Evolutionary conservation across 2,329 filamentous ascomycete genomes (phyloP), one percentile per base, ranked within the genome.

Genomic region (Lasiodiplodia hormozganensis): DNA sequence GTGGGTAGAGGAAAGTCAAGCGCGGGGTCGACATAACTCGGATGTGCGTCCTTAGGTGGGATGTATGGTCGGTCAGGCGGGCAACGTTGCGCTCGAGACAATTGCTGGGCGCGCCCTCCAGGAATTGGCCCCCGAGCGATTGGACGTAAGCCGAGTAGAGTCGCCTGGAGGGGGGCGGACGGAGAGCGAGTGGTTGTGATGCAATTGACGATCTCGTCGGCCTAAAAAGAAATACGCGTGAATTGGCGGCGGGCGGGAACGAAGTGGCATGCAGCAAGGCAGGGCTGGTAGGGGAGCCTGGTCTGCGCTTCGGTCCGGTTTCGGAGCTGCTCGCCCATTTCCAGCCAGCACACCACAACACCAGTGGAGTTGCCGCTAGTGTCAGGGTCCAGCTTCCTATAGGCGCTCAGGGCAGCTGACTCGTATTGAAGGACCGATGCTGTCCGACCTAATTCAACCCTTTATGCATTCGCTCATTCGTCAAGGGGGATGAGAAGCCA

Each of bases 1-100:
- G 78, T 0, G 83, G 82, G 79, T 82, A 84, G 52, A 84, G 76
- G 71, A 84, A 84, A 31, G 81, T 80, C 56, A 85, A 73, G 53
- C 80, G 79, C 16, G 82, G 82, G 54, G 79, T 73, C 21, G 82
- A 78, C 82, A 84, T 84, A 18, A 36, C 40, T 52, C 43, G 36
- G 52, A 3, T 56, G 18, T 56, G 52, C 16, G 25, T 36, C 14
- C 31, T 21, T 38, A 36, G 14, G 52, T 16, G 14, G 10, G 14
- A 18, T 16, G 54, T 34, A 25, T 10, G 31, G 28, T 28, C 18
- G 23, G 53, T 6, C 16, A 38, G 54, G 34, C 31, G 54, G 54
- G 52, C 23, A 11, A 28, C 18, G 43, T 47, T 28, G 52, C 23
- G 52, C 52, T n/a, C 14, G 54, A 23, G n/a, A 16, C 36, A n/a